phyloP scores from a whole-genome alignment of 2,329 filamentous ascomycete genomes.

The Pseudophaeomoniella oleicola region DNA sequence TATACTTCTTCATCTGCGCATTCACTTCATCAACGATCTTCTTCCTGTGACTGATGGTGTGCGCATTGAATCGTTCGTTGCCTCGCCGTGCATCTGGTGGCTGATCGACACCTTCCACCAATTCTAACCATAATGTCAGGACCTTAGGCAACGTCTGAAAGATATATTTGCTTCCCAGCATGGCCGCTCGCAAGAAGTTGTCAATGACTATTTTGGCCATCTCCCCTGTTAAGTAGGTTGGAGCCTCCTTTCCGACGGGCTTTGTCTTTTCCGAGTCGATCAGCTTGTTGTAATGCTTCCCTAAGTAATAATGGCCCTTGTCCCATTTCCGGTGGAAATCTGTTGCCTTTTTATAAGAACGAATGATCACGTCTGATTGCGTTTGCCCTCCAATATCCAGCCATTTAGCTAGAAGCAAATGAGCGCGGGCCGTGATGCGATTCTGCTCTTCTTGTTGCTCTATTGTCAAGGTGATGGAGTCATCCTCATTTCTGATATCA shows the following conservation, averaged over 20 bases:
- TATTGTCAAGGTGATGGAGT: conserved; percentile 21
- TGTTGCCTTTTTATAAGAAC: conserved; percentile 66
- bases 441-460: conserved; percentile 35
- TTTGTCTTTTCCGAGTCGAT: conserved; percentile 76
- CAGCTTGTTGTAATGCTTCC: conserved; percentile 93
- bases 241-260: conserved; percentile 60
- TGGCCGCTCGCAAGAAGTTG: conserved; percentile 77
- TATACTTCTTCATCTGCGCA: conserved; percentile 64
- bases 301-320: conserved; percentile 93
- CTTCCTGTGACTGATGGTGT: conserved; percentile 37
- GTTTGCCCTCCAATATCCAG: conserved; percentile 90
- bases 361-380: conserved; percentile 62
- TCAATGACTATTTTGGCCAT: conserved; percentile 79
- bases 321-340: conserved; percentile 52
- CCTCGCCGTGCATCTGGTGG: conserved; percentile 35
- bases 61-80: conserved; percentile 30
- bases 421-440: conserved; percentile 46
- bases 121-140: conserved; percentile 85
- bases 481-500: conserved; percentile 20
- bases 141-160: conserved; percentile 88
- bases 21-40: conserved; percentile 57
- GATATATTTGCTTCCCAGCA: conserved; percentile 85
- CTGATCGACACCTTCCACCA: conserved; percentile 62
- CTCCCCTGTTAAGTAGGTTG: conserved; percentile 66
- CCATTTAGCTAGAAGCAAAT: conserved; percentile 90